These are phyloP conservation scores for Zea luxurians DNA, from an alignment of 176 grass and related monocot species.

Conservation along the genomic window DNA sequence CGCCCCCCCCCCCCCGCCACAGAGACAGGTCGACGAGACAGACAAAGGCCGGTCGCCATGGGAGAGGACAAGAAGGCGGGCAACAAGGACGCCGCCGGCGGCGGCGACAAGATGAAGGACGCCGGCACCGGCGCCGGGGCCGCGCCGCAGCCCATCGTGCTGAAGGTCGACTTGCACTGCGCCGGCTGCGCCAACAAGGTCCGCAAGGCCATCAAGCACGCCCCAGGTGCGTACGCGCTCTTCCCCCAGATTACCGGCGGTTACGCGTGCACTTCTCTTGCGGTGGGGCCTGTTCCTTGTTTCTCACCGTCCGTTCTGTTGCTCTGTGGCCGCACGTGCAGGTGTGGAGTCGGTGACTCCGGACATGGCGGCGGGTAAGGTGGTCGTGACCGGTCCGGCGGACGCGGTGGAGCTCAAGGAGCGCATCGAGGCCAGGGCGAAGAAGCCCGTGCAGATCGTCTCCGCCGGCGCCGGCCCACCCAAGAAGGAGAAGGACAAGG, in stretches of 20 bases:
- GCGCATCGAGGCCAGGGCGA: constrained; percentile 52
- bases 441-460: constrained; percentile 66
- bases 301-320: neutral
- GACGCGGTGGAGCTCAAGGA: constrained; percentile 64
- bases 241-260: neutral
- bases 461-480: constrained; percentile 53
- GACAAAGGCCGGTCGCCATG: constrained; percentile 4
- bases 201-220: constrained; percentile 49
- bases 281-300: neutral
- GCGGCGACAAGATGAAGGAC: constrained; percentile 39
- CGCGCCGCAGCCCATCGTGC: constrained; percentile 36
- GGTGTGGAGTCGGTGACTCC: constrained; percentile 48
- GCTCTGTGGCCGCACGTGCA: neutral
- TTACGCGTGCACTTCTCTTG: neutral
- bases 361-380: constrained; percentile 55
- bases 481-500: constrained; percentile 41
- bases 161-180: constrained; percentile 83
- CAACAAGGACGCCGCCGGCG: constrained; percentile 12
- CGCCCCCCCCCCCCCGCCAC: too few species aligned
- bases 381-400: constrained; percentile 52
- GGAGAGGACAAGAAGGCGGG: constrained; percentile 39
- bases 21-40: neutral
- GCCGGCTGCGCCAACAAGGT: constrained; percentile 74
- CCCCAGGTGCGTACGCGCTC: constrained; percentile 32
- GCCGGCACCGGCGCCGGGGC: neutral